Evolutionary conservation across 371 early-diverging fungal species (phyloP).

Genomic region (Mortierella sp.): DNA sequence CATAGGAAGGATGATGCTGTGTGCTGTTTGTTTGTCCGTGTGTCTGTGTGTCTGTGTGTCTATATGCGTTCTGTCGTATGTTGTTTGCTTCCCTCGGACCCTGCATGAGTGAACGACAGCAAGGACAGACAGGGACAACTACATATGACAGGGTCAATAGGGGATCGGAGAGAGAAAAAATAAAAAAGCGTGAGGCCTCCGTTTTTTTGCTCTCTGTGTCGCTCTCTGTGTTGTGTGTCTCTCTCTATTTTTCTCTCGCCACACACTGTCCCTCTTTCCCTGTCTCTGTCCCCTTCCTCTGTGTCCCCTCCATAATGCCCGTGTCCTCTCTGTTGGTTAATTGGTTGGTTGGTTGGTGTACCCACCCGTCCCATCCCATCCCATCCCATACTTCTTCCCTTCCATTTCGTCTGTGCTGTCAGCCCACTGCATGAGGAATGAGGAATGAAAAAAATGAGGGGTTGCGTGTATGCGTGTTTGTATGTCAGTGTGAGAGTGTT

Average conservation of each 20-base stretch:
- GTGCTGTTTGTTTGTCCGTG: neutral
- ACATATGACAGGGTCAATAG: neutral
- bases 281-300: neutral
- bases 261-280: neutral
- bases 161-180: conserved; percentile 6
- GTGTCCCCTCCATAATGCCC: neutral
- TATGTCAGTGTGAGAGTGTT: too few species aligned
- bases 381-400: neutral
- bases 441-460: neutral
- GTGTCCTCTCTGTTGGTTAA: neutral
- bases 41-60: neutral
- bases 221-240: neutral
- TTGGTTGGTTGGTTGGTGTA: too few species aligned
- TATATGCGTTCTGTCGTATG: neutral
- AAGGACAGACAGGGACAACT: neutral
- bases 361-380: neutral
- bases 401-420: conserved; percentile 1
- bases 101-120: neutral
- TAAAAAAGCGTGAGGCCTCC: neutral
- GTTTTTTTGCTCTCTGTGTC: neutral
- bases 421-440: neutral
- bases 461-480: neutral
- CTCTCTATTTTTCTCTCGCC: neutral
- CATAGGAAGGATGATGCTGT: neutral
- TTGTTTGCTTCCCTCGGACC: neutral